Percentiles rank a stretch among this genome's conserved stretches.
These are phyloP conservation scores for Kwoniella europaea DNA, from an alignment of 768 basidiomycete genomes.

Conservation along the genomic window DNA sequence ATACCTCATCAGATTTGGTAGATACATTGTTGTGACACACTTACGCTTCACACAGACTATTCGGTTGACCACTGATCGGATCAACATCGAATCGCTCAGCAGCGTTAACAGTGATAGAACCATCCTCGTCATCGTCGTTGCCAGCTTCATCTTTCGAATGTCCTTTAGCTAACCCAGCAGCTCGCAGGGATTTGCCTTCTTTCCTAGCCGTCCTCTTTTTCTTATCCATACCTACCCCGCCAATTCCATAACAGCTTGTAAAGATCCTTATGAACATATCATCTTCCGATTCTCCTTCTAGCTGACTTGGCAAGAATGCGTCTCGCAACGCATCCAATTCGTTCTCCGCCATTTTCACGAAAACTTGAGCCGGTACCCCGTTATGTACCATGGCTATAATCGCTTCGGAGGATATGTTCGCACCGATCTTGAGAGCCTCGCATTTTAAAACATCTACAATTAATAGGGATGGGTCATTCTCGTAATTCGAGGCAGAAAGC, in stretches of 20 bases:
- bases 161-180: slow-evolving; percentile 30
- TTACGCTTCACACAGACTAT: slow-evolving; percentile 44
- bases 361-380: slow-evolving; percentile 32
- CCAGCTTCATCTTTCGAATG: slow-evolving; percentile 10
- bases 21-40: slow-evolving; percentile 4
- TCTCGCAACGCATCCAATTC: slow-evolving; percentile 28
- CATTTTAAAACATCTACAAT: slow-evolving; percentile 38
- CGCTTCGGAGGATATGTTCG: slow-evolving; percentile 38
- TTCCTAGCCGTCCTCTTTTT: slow-evolving; percentile 32
- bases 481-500: slow-evolving; percentile 8
- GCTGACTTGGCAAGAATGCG: slow-evolving; percentile 22
- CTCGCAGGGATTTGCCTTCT: slow-evolving; percentile 29
- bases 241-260: slow-evolving; percentile 24
- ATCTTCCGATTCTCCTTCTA: slow-evolving; percentile 28
- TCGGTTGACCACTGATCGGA: slow-evolving; percentile 39
- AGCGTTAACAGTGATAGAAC: slow-evolving; percentile 7
- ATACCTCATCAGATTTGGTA: not conserved
- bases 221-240: slow-evolving; percentile 39
- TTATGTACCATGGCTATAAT: slow-evolving; percentile 40
- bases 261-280: slow-evolving; percentile 26
- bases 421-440: slow-evolving; percentile 32
- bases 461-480: slow-evolving; percentile 33
- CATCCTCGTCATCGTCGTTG: slow-evolving; percentile 18
- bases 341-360: slow-evolving; percentile 26
- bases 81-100: slow-evolving; percentile 30